Conservation (phyloP, 495 filamentous ascomycete species). For the Lepidopterella palustris region DNA sequence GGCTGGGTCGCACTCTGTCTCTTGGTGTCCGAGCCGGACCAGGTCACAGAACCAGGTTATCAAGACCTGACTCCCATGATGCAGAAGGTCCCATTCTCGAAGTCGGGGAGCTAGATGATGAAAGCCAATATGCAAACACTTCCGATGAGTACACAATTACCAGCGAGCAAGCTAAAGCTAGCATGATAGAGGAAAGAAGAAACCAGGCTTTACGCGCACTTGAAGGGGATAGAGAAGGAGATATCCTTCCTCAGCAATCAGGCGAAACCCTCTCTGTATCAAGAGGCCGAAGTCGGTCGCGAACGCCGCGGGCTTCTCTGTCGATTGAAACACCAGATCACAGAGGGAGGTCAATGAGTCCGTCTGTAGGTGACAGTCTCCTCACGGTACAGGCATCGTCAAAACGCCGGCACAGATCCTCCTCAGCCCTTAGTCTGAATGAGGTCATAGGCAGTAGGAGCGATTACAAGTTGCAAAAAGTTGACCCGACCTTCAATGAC, state of each 20-base stretch:
- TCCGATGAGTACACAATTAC: slow-evolving; percentile 7
- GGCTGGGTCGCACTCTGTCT: background rate
- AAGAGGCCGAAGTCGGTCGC: background rate
- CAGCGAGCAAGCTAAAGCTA: slow-evolving; percentile 10
- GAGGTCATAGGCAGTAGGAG: slow-evolving; percentile 54
- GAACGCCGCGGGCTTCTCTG: background rate
- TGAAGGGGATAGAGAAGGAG: background rate
- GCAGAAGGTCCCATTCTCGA: background rate
- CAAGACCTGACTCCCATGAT: background rate
- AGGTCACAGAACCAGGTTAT: background rate
- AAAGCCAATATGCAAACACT: background rate
- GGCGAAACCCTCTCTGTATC: background rate
- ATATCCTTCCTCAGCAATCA: background rate
- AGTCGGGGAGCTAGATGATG: background rate
- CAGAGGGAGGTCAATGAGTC: background rate
- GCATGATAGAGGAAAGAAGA: slow-evolving; percentile 5
- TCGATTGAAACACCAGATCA: background rate
- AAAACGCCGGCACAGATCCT: background rate
- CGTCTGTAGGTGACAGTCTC: background rate
- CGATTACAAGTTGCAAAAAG: slow-evolving; percentile 57
- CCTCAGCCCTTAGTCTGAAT: slow-evolving; percentile 44
- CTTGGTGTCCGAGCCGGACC: background rate
- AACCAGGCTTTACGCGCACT: background rate
- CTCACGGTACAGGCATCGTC: background rate
- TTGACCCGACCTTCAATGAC: slow-evolving; percentile 64